Evolutionary conservation across 345 rosid genomes (phyloP).

Genomic region (Eucalyptus victrix): DNA sequence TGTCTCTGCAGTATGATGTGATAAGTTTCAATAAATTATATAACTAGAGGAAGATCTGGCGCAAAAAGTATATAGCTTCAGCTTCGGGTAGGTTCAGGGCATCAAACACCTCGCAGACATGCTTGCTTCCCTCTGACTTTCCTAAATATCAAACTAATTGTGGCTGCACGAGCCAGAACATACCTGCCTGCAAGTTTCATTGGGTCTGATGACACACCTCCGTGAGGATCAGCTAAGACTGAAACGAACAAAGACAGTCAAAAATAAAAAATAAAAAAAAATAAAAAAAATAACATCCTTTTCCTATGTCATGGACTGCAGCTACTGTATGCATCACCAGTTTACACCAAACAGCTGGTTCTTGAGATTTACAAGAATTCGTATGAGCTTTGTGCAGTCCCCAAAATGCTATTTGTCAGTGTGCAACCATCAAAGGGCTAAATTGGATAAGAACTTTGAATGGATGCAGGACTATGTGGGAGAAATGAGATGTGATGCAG

Average conservation of each 20-base stretch:
- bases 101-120: background rate
- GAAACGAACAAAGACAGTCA: background rate
- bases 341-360: background rate
- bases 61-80: constrained; percentile 26
- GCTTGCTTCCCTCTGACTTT: background rate
- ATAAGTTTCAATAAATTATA: too few species aligned
- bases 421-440: background rate
- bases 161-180: background rate
- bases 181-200: background rate
- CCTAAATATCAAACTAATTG: background rate
- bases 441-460: background rate
- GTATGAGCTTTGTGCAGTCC: background rate
- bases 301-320: background rate
- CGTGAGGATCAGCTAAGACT: background rate
- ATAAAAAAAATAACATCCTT: too few species aligned
- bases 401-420: background rate
- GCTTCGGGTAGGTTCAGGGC: background rate
- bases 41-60: background rate
- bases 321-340: background rate
- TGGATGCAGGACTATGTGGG: background rate
- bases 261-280: too few species aligned
- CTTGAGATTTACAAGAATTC: background rate
- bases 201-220: background rate
- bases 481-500: background rate
- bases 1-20: background rate